Conservation (phyloP, 768 basidiomycete genomes). For the Amanita subjunquillea region DNA sequence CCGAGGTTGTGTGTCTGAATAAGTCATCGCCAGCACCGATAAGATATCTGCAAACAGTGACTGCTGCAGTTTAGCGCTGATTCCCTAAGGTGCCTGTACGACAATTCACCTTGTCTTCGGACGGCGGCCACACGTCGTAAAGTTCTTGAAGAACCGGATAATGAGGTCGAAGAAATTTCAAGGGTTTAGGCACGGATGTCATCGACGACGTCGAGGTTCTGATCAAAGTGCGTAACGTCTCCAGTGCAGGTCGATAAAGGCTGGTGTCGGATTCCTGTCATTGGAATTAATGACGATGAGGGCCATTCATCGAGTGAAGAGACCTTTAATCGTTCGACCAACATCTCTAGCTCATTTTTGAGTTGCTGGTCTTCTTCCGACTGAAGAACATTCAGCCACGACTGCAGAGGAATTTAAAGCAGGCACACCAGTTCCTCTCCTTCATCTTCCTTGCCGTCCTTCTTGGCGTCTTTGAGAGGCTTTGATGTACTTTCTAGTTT, state of each 20-base stretch:
- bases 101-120: constrained; percentile 57
- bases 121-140: constrained; percentile 73
- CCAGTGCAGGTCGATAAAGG: constrained; percentile 83
- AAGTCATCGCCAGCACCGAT: constrained; percentile 98
- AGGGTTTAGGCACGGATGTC: constrained; percentile 98
- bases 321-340: constrained; percentile 89
- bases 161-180: constrained; percentile 94
- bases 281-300: constrained; percentile 8
- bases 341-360: constrained; percentile 92
- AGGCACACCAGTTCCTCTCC: constrained; percentile 72
- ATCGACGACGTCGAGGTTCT: constrained; percentile 96
- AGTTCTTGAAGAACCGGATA: constrained; percentile 80
- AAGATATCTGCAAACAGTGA: constrained; percentile 94
- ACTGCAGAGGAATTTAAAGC: neutral
- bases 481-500: constrained; percentile 51
- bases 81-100: constrained; percentile 1
- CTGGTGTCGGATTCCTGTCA: constrained; percentile 77
- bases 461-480: constrained; percentile 37
- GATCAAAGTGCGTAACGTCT: constrained; percentile 88
- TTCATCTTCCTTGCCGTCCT: constrained; percentile 45
- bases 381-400: constrained; percentile 26
- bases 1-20: constrained; percentile 94
- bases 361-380: constrained; percentile 94
- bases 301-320: constrained; percentile 11
- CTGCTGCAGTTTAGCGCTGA: constrained; percentile 26